Percentiles rank a stretch among this genome's conserved stretches.
Conservation (phyloP, 768 basidiomycete genomes). For the Cubamyces lactineus region DNA sequence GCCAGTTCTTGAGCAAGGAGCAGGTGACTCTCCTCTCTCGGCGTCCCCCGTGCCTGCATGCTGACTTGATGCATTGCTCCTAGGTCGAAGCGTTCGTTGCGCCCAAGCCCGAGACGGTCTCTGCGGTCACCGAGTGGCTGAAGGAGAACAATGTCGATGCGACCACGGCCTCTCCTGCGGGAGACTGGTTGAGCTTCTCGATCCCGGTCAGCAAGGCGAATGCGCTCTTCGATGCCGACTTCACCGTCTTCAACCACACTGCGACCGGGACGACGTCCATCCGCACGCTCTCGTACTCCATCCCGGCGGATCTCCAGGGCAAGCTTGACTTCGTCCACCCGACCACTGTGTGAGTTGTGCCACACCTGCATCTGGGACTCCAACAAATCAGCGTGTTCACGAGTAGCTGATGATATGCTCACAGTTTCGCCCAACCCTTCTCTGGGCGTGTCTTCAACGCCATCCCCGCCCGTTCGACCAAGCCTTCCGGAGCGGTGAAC, state of each 20-base stretch:
- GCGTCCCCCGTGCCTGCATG: too few species aligned
- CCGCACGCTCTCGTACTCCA: conserved; percentile 42
- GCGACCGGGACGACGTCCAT: conserved; percentile 35
- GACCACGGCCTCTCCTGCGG: conserved; percentile 30
- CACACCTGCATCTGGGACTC: conserved; percentile 15
- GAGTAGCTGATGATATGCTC: conserved; percentile 28
- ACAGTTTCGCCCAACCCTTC: conserved; percentile 42
- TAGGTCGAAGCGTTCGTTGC: conserved; percentile 35
- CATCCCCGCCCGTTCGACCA: conserved; percentile 24
- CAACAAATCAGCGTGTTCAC: too few species aligned
- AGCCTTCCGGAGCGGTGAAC: conserved; percentile 26
- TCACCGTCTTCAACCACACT: conserved; percentile 38
- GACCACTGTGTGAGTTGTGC: conserved; percentile 16
- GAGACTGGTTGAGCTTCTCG: conserved; percentile 41
- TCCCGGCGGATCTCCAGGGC: conserved; percentile 37
- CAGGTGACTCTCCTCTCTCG: conserved; percentile 33
- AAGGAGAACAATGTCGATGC: conserved; percentile 33
- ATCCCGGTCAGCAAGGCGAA: conserved; percentile 41
- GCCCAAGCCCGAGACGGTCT: conserved; percentile 32
- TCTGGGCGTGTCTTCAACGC: conserved; percentile 27
- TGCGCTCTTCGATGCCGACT: conserved; percentile 40
- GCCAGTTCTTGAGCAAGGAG: conserved; percentile 42
- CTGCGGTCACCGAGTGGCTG: conserved; percentile 35
- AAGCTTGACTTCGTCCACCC: conserved; percentile 40
- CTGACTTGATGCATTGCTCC: not conserved